Percentiles rank a stretch among this genome's conserved stretches.
These are phyloP conservation scores for Pascua guehoae DNA, from an alignment of 1,284 basidiomycete genomes.

Conservation along the genomic window DNA sequence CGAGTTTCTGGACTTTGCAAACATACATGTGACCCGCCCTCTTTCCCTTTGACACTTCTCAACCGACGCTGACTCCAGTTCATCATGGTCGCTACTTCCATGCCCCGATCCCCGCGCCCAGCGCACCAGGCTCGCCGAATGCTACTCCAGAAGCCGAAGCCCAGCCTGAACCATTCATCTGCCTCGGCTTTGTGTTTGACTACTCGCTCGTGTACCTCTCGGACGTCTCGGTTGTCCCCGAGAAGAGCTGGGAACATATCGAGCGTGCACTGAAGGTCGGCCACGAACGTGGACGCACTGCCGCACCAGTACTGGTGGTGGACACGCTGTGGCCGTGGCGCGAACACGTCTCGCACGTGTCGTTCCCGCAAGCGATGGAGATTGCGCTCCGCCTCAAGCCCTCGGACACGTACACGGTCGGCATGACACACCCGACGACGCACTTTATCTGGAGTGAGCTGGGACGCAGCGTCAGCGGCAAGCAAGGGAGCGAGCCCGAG, in stretches of 20 bases:
- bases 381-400: constrained; percentile 38
- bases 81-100: constrained; percentile 26
- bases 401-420: constrained; percentile 41
- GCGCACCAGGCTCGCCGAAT: not conserved
- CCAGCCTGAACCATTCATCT: constrained; percentile 34
- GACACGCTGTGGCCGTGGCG: constrained; percentile 45
- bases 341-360: constrained; percentile 44
- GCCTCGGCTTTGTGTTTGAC: constrained; percentile 46
- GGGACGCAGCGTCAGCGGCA: constrained; percentile 24
- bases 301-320: constrained; percentile 30
- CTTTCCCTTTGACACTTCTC: not conserved
- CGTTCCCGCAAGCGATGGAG: constrained; percentile 39
- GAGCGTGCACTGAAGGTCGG: constrained; percentile 2
- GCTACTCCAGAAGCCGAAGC: not conserved
- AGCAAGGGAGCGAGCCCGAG: constrained; percentile 2
- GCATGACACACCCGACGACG: constrained; percentile 46
- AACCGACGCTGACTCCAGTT: constrained; percentile 14
- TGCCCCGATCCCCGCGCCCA: constrained; percentile 6
- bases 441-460: constrained; percentile 48
- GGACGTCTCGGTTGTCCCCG: constrained; percentile 42
- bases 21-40: not conserved
- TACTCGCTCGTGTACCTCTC: constrained; percentile 38
- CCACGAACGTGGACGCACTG: constrained; percentile 17
- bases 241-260: constrained; percentile 25
- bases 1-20: no score